These are phyloP conservation scores for Paraleonurus japonicus DNA, from an alignment of 257 asterid genomes.

Conservation along the genomic window DNA sequence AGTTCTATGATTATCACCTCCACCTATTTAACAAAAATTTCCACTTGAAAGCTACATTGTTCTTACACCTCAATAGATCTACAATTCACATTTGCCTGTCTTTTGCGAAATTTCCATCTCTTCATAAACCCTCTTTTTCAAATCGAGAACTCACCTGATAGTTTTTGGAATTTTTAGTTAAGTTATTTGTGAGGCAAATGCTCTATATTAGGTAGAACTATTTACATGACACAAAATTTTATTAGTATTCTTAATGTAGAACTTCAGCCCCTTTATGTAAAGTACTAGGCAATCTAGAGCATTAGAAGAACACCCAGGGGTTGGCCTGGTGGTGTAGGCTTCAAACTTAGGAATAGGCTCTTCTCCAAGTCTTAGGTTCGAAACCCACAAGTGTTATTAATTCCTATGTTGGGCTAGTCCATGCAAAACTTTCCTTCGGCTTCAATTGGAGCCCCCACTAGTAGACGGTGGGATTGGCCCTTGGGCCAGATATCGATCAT, in stretches of 20 bases:
- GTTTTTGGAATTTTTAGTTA: not conserved
- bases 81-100: not conserved
- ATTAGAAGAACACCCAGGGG: no score
- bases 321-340: no score
- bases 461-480: no score
- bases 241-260: not conserved
- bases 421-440: no score
- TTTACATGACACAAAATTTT: not conserved
- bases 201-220: not conserved
- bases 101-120: not conserved
- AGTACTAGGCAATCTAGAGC: not conserved
- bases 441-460: no score
- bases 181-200: not conserved
- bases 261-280: not conserved
- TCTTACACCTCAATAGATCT: not conserved
- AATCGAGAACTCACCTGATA: not conserved
- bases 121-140: not conserved
- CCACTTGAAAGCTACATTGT: not conserved
- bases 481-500: no score
- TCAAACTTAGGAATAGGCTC: no score
- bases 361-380: no score
- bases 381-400: no score
- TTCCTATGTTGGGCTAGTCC: no score
- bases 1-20: not conserved
- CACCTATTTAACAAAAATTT: not conserved